Conservation (phyloP, 805 yeast genomes). For the Barnettozyma pratensis region DNA sequence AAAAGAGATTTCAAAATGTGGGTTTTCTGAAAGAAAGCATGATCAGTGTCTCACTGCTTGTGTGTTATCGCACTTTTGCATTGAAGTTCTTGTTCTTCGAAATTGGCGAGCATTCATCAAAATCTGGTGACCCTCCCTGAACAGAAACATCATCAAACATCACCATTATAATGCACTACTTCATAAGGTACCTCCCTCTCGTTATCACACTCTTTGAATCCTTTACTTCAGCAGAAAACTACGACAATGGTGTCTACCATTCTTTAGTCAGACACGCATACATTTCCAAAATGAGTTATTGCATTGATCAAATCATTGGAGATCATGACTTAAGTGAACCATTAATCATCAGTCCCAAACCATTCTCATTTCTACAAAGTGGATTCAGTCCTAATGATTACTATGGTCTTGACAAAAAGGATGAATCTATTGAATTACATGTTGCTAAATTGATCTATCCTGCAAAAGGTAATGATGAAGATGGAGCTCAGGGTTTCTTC, state of each 20-base stretch:
- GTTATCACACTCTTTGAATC: neutral
- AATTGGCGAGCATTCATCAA: too few species aligned
- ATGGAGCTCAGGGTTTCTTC: conserved; percentile 37
- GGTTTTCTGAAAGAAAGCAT: neutral
- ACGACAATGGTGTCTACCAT: conserved; percentile 14
- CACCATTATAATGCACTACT: too few species aligned
- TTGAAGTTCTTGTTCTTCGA: too few species aligned
- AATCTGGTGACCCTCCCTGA: too few species aligned
- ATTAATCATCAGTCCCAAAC: conserved; percentile 13
- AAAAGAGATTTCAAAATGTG: neutral
- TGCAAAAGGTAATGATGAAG: neutral
- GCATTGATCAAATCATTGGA: conserved; percentile 13
- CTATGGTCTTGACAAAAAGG: conserved; percentile 2
- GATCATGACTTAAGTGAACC: conserved; percentile 13
- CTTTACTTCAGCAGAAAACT: neutral
- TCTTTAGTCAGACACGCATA: conserved; percentile 15
- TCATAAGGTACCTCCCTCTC: neutral
- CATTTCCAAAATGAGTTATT: conserved; percentile 18
- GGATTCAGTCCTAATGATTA: conserved; percentile 9
- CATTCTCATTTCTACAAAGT: conserved; percentile 8
- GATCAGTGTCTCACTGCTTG: neutral
- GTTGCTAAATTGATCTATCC: conserved; percentile 7
- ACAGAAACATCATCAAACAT: too few species aligned
- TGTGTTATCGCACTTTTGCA: too few species aligned
- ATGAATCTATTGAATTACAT: neutral